These are phyloP conservation scores for Cyberlindnera galapagoensis DNA, from an alignment of 805 yeast genomes.

Conservation along the genomic window DNA sequence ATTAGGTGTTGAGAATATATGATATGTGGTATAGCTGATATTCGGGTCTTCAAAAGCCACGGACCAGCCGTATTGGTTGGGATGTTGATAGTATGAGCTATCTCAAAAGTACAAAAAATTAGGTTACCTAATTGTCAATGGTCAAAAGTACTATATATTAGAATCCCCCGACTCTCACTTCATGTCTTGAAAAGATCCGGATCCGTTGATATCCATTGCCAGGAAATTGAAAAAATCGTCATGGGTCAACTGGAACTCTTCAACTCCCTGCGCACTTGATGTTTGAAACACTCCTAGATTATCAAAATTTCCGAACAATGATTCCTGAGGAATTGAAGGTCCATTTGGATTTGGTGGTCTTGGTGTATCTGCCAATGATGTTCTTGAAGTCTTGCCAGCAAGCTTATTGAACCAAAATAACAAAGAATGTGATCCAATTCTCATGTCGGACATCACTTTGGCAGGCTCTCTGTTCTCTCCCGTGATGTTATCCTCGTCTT, in stretches of 20 bases:
- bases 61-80: too few species aligned
- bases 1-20: too few species aligned
- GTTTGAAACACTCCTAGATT: slow-evolving; percentile 14
- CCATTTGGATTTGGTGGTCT: not conserved
- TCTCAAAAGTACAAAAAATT: too few species aligned
- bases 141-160: too few species aligned
- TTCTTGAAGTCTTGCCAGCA: slow-evolving; percentile 11
- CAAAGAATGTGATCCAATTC: slow-evolving; percentile 26
- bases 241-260: slow-evolving; percentile 21
- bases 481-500: slow-evolving; percentile 21
- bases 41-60: too few species aligned
- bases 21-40: too few species aligned
- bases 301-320: slow-evolving; percentile 1
- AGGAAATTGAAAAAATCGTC: slow-evolving; percentile 27
- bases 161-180: too few species aligned
- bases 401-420: slow-evolving; percentile 25
- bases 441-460: slow-evolving; percentile 30
- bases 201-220: slow-evolving; percentile 21
- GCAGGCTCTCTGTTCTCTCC: slow-evolving; percentile 27
- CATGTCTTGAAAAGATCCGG: slow-evolving; percentile 16
- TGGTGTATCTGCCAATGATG: not conserved
- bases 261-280: slow-evolving; percentile 12
- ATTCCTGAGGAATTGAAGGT: too few species aligned
- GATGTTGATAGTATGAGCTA: too few species aligned
- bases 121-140: too few species aligned